Conservation (phyloP, 805 yeast genomes). For the Saccharomyces cerevisiae region DNA sequence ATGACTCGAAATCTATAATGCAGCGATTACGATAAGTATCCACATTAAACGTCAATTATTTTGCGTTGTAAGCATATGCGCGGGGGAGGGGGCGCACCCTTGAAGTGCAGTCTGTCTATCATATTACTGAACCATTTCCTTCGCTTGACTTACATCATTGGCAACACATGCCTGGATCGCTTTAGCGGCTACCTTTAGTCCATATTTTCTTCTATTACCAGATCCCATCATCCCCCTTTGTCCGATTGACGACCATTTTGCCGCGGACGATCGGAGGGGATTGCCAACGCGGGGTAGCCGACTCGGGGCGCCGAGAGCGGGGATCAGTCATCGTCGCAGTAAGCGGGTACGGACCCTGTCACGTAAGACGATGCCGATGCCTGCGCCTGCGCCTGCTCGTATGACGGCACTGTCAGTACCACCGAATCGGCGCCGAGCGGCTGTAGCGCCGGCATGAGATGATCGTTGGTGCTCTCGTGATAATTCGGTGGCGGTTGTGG, state of each 20-base stretch:
- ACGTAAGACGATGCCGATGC: background rate
- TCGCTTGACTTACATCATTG: background rate
- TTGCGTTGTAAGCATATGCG: background rate
- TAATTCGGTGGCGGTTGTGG: constrained; percentile 14
- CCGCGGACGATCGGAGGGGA: constrained; percentile 2
- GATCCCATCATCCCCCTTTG: background rate
- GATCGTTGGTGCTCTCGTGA: constrained; percentile 18
- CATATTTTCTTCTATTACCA: background rate
- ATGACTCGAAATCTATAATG: background rate
- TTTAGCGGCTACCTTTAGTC: background rate
- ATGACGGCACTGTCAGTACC: constrained; percentile 7
- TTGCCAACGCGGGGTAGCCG: background rate
- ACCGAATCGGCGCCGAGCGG: constrained; percentile 2
- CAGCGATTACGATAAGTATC: background rate
- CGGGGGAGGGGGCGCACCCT: background rate
- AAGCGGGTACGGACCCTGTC: background rate
- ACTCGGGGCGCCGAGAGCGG: background rate
- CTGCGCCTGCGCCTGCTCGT: constrained; percentile 5
- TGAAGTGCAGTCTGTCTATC: background rate
- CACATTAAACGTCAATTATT: background rate
- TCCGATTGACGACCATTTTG: background rate
- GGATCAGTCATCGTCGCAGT: constrained; percentile 2
- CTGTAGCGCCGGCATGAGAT: constrained; percentile 22
- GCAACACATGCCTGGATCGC: background rate
- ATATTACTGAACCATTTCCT: too few relatives aligned